Base-by-base conservation (phyloP, 2,329 filamentous ascomycete species). In the Pseudogymnoascus destructans region DNA sequence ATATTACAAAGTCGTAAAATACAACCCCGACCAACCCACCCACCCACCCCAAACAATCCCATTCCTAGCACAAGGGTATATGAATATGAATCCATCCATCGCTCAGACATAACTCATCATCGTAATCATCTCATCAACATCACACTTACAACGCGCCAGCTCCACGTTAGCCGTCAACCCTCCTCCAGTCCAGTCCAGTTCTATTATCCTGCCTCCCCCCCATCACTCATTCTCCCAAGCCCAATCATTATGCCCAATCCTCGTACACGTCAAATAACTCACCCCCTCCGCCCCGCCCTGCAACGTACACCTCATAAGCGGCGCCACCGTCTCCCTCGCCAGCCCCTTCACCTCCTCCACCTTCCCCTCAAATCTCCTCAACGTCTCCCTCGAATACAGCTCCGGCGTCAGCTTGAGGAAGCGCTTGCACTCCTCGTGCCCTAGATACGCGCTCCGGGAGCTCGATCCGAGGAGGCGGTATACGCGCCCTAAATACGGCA, bases 281-380 rank as follows among this genome's bases (percentile, higher is more conserved):
- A 85, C 64, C 4, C 76, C 74, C 3, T 70, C 70, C 15, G 71
- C 69, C 2, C 70, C 73, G 69, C 95, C 89, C 71, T 95, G 88
- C 10, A 96, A 77, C 57, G 84, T 87, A 67, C 88, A 93, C 57
- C 86, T 80, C 85, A 95, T 95, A 10, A 96, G 74, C 3, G 91
- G 91, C 60, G 85, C 84, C 6, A 96, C 91, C 13, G 86, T 77
- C 66, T 95, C 89, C 57, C 87, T 78, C 5, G 91, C 92, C 67
- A 92, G 79, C 59, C 80, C 79, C 73, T 95, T 96, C 58, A 96
- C 77, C 74, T 96, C 91, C 60, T 95, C 89, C 64, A 96, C 79
- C 59, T 89, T 80, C 66, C 87, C 83, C 74, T 96, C 92, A 64
- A 96, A 95, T 3, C 87, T 78, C 61, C 85, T 81, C 55, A 96